These are phyloP conservation scores for Termitomyces sp. DNA, from an alignment of 768 basidiomycete genomes.

Conservation along the genomic window DNA sequence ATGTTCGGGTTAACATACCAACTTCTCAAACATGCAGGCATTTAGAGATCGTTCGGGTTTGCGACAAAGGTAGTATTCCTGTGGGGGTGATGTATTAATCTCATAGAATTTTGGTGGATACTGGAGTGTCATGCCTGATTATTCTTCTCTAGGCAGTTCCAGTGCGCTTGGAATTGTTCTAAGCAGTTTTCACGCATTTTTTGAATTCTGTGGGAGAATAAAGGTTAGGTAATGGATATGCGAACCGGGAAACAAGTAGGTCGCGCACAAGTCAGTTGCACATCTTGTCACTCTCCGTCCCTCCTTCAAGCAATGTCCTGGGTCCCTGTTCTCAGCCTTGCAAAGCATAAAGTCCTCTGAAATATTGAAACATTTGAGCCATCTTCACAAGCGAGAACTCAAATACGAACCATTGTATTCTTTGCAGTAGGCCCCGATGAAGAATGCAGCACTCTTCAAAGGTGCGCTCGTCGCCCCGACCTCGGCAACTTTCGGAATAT, in stretches of 20 bases:
- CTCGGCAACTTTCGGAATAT: constrained; percentile 77
- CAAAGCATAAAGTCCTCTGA: constrained; percentile 76
- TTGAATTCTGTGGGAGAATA: constrained; percentile 55
- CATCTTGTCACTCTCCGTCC: constrained; percentile 94
- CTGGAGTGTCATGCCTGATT: constrained; percentile 69
- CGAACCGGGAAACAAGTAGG: neutral
- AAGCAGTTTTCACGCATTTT: constrained; percentile 94
- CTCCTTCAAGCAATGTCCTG: constrained; percentile 92
- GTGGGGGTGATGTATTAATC: constrained; percentile 1
- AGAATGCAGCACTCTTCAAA: constrained; percentile 94
- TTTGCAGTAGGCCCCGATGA: constrained; percentile 93
- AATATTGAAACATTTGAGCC: neutral
- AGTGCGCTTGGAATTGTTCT: constrained; percentile 84
- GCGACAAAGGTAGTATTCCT: constrained; percentile 90
- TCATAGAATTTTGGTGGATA: neutral
- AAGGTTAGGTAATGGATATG: neutral
- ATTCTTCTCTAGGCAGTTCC: constrained; percentile 89
- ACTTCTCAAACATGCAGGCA: constrained; percentile 93
- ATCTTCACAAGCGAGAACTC: neutral
- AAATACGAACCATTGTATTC: constrained; percentile 82
- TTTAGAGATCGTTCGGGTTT: constrained; percentile 86
- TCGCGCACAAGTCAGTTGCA: constrained; percentile 83
- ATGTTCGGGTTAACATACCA: constrained; percentile 41
- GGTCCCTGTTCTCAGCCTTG: constrained; percentile 87
- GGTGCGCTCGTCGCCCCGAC: constrained; percentile 89